A percentile compares a stretch with the other conserved stretches of the same genome.
Evolutionary conservation across 768 basidiomycete species (phyloP).

Genomic region (Pluteus cervinus): DNA sequence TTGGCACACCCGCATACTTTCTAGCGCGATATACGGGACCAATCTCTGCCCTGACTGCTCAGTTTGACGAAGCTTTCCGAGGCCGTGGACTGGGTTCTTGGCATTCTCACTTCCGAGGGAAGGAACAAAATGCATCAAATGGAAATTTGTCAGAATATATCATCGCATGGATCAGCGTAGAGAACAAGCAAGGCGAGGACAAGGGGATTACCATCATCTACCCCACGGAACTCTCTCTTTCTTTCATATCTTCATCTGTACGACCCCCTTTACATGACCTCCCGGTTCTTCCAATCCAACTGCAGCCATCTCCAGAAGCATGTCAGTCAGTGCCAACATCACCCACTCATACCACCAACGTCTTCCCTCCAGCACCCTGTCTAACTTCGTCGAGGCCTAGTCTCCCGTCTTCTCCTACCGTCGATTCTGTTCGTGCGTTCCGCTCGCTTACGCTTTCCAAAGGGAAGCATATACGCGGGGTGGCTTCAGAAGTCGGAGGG

Average conservation of each 20-base stretch:
- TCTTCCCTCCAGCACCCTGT: constrained; percentile 12
- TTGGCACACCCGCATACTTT: constrained; percentile 68
- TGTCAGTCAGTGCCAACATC: constrained; percentile 26
- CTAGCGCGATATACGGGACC: constrained; percentile 68
- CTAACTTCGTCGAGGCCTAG: constrained; percentile 2
- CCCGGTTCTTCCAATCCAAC: constrained; percentile 58
- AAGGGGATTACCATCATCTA: constrained; percentile 74
- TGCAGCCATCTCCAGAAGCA: constrained; percentile 46
- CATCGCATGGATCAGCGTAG: constrained; percentile 69
- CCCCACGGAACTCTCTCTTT: constrained; percentile 54
- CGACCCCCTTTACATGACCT: constrained; percentile 42
- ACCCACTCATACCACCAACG: constrained; percentile 13
- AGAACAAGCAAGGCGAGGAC: constrained; percentile 76
- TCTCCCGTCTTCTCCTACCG: constrained; percentile 5
- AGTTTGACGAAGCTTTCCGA: constrained; percentile 57
- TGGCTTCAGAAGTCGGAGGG: constrained; percentile 55
- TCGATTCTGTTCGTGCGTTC: constrained; percentile 33
- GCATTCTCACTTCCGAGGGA: constrained; percentile 21
- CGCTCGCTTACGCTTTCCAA: constrained; percentile 48
- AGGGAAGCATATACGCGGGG: constrained; percentile 40
- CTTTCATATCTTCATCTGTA: constrained; percentile 33
- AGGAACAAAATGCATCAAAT: neutral
- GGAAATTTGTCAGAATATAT: constrained; percentile 31
- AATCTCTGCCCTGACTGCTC: constrained; percentile 49
- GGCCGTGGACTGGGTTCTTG: constrained; percentile 61